phyloP scores from a whole-genome alignment of 768 basidiomycete genomes.

The Suillus luteus region DNA sequence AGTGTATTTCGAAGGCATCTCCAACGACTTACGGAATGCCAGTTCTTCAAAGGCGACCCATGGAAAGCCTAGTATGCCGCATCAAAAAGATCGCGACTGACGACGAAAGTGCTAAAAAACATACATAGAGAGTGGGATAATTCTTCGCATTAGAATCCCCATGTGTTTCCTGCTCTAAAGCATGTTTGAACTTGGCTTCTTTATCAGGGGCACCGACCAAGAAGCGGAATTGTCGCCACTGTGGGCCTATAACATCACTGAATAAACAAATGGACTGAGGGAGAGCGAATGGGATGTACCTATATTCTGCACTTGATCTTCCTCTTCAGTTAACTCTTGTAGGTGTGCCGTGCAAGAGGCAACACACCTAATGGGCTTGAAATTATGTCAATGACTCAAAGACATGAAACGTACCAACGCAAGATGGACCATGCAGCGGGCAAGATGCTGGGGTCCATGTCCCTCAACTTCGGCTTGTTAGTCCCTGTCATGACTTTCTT shows the following conservation, averaged over 20 bases:
- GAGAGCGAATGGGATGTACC: conserved; percentile 35
- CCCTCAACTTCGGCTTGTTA: conserved; percentile 53
- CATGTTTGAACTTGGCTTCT: conserved; percentile 61
- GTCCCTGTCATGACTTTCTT: conserved; percentile 52
- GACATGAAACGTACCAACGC: conserved; percentile 48
- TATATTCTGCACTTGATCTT: conserved; percentile 56
- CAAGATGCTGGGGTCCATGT: conserved; percentile 48
- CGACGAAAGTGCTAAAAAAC: neutral
- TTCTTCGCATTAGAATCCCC: conserved; percentile 41
- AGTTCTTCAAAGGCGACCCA: conserved; percentile 63
- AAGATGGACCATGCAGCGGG: conserved; percentile 68
- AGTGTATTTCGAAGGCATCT: neutral
- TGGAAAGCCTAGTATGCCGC: conserved; percentile 58
- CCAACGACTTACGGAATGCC: conserved; percentile 60
- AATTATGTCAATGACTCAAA: neutral
- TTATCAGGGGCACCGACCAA: conserved; percentile 73
- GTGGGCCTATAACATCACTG: conserved; percentile 34
- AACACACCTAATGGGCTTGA: conserved; percentile 49
- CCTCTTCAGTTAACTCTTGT: conserved; percentile 57
- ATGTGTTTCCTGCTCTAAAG: conserved; percentile 42
- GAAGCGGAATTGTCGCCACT: conserved; percentile 67
- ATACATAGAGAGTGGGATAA: conserved; percentile 31
- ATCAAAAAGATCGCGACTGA: neutral
- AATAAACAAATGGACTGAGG: neutral
- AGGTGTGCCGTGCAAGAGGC: conserved; percentile 74